A percentile compares a stretch with the other conserved stretches of the same genome.
Evolutionary conservation across 768 basidiomycete species (phyloP).

Genomic region (Pisolithus sp.): DNA sequence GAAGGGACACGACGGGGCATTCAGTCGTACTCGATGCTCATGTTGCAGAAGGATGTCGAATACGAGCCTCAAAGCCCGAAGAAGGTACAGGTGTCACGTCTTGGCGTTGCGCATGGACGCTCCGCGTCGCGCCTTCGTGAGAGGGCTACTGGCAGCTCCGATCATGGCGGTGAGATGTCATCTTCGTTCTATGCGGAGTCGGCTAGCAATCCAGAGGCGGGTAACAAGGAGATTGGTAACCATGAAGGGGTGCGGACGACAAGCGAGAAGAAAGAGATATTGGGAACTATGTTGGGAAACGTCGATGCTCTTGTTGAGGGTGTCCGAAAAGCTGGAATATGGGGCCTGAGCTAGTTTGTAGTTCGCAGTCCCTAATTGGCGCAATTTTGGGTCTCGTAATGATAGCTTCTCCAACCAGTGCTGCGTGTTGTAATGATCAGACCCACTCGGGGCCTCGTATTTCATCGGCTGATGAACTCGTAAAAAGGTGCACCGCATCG

Average conservation of each 20-base stretch:
- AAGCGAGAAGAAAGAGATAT: conserved; percentile 75
- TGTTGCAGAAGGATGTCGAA: conserved; percentile 68
- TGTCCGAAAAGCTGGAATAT: conserved; percentile 79
- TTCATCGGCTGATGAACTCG: too few species aligned
- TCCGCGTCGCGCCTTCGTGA: conserved; percentile 9
- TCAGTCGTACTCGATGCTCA: conserved; percentile 49
- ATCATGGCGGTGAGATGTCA: background rate
- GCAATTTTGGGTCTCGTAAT: too few species aligned
- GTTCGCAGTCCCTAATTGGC: too few species aligned
- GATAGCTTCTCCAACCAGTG: too few species aligned
- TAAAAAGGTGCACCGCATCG: too few species aligned
- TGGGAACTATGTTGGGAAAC: conserved; percentile 82
- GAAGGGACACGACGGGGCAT: conserved; percentile 16
- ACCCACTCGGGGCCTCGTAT: too few species aligned
- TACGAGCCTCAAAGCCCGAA: conserved; percentile 68
- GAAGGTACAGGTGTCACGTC: conserved; percentile 34
- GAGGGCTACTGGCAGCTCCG: background rate
- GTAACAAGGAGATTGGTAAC: conserved; percentile 11
- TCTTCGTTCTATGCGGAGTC: background rate
- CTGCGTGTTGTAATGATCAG: too few species aligned
- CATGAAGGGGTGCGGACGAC: conserved; percentile 42
- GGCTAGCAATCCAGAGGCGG: background rate
- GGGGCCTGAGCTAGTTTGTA: conserved; percentile 62
- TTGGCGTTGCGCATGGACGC: conserved; percentile 25
- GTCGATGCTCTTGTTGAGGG: conserved; percentile 88